Conservation (phyloP, 2,329 filamentous ascomycete species). For the Nigrospora osmanthi region DNA sequence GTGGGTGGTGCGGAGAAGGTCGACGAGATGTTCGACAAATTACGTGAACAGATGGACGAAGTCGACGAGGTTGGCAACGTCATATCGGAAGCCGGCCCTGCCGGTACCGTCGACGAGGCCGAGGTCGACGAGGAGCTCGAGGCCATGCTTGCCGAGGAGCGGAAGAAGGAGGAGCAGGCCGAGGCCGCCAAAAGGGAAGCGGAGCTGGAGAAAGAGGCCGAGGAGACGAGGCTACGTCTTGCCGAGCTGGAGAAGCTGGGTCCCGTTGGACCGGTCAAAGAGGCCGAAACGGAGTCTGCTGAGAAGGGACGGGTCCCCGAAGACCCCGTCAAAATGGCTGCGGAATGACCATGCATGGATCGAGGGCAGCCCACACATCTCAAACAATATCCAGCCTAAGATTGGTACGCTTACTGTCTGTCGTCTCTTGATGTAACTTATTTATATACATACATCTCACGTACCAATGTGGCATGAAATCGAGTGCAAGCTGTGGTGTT, state of each 20-base stretch:
- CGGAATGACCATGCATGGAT: background rate
- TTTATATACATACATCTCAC: too few relatives aligned
- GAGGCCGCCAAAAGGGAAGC: slow-evolving; percentile 32
- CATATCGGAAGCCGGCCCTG: slow-evolving; percentile 54
- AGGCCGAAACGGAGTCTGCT: slow-evolving; percentile 25
- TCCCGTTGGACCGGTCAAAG: slow-evolving; percentile 25
- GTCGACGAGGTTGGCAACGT: slow-evolving; percentile 77
- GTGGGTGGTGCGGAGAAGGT: slow-evolving; percentile 72
- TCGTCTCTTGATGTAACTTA: too few relatives aligned
- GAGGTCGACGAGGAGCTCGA: slow-evolving; percentile 87
- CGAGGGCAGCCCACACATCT: too few relatives aligned
- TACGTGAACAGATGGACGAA: slow-evolving; percentile 73
- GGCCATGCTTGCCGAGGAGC: slow-evolving; percentile 57
- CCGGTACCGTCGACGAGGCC: slow-evolving; percentile 58
- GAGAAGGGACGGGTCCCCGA: background rate
- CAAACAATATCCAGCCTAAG: too few relatives aligned
- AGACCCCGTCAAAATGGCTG: slow-evolving; percentile 9
- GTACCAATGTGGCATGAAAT: too few relatives aligned
- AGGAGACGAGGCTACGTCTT: slow-evolving; percentile 38
- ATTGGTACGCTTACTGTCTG: too few relatives aligned
- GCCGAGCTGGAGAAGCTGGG: slow-evolving; percentile 36
- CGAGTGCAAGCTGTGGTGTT: too few relatives aligned
- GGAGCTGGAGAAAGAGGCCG: slow-evolving; percentile 35
- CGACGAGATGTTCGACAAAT: slow-evolving; percentile 64
- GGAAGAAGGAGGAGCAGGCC: slow-evolving; percentile 40